phyloP scores from a whole-genome alignment of 257 asterid genomes.

The Fraxinus americana region DNA sequence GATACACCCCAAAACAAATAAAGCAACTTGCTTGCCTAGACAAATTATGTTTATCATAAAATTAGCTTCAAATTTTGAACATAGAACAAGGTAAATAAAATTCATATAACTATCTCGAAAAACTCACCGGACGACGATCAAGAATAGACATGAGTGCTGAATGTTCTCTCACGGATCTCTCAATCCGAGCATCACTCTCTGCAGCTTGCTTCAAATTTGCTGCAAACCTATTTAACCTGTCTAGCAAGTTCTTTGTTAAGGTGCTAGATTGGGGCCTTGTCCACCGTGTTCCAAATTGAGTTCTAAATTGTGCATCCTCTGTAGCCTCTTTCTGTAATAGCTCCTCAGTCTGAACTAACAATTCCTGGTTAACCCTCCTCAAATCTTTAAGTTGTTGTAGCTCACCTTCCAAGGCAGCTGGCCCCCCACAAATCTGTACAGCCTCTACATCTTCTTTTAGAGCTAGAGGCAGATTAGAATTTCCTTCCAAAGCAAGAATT shows the following conservation, averaged over 20 bases:
- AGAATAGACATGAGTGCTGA: slow-evolving; percentile 87
- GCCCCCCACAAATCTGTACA: slow-evolving; percentile 95
- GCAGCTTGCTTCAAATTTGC: slow-evolving; percentile 93
- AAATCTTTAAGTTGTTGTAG: slow-evolving; percentile 90
- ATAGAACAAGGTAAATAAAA: slow-evolving; percentile 11
- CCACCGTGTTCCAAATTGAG: slow-evolving; percentile 93
- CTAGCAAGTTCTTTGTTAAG: slow-evolving; percentile 80
- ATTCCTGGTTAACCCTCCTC: slow-evolving; percentile 90
- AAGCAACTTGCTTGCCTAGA: slow-evolving; percentile 5
- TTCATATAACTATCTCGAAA: slow-evolving; percentile 24
- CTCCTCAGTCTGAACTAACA: slow-evolving; percentile 89
- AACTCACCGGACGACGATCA: slow-evolving; percentile 81
- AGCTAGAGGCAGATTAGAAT: slow-evolving; percentile 56
- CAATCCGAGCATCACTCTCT: slow-evolving; percentile 95
- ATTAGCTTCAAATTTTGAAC: slow-evolving; percentile 9
- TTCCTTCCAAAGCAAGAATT: slow-evolving; percentile 89
- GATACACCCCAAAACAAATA: slow-evolving; percentile 3
- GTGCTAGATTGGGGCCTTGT: slow-evolving; percentile 97
- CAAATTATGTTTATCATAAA: neutral
- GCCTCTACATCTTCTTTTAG: slow-evolving; percentile 91
- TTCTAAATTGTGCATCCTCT: slow-evolving; percentile 92
- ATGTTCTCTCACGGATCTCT: slow-evolving; percentile 92
- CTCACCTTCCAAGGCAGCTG: slow-evolving; percentile 91
- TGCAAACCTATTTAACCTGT: slow-evolving; percentile 88
- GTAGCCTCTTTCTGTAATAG: slow-evolving; percentile 86